Percentiles rank a stretch among this genome's conserved stretches.
phyloP scores from a whole-genome alignment of 441 rosid genomes.

The Cnidoscolus chayamansa region DNA sequence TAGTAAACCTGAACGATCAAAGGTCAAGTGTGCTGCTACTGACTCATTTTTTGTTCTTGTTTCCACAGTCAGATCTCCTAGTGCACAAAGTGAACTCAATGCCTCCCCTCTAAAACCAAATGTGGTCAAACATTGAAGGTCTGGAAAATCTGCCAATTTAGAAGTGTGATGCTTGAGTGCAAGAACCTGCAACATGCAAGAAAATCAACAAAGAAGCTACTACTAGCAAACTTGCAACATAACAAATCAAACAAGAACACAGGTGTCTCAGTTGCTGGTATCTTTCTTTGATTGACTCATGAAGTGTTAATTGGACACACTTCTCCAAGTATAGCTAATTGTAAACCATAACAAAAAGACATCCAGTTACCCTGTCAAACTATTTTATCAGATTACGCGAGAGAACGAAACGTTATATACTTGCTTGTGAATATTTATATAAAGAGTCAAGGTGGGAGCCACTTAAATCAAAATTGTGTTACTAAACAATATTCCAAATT shows the following conservation, averaged over 20 bases:
- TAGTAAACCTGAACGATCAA: slow-evolving; percentile 75
- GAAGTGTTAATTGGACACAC: neutral
- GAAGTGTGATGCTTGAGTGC: slow-evolving; percentile 94
- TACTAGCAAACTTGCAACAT: too few species aligned
- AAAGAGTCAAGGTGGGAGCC: neutral
- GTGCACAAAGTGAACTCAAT: slow-evolving; percentile 84
- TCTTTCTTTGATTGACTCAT: neutral
- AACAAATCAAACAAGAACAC: neutral
- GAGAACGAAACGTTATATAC: neutral
- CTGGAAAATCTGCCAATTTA: slow-evolving; percentile 71
- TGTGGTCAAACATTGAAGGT: slow-evolving; percentile 71
- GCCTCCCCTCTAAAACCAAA: slow-evolving; percentile 99
- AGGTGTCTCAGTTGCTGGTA: neutral
- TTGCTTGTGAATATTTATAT: neutral
- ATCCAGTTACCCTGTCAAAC: neutral
- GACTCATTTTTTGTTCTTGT: slow-evolving; percentile 71
- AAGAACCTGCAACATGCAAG: slow-evolving; percentile 50
- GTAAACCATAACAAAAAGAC: neutral
- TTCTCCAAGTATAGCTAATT: neutral
- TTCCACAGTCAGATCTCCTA: slow-evolving; percentile 79
- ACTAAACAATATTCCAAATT: neutral
- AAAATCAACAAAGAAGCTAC: neutral
- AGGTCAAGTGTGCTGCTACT: slow-evolving; percentile 75
- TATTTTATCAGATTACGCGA: neutral
- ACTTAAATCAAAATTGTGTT: neutral